A percentile compares a stretch with the other conserved stretches of the same genome.
phyloP scores from a whole-genome alignment of 352 stramenopile genomes.

The Saprolegnia parasitica region DNA sequence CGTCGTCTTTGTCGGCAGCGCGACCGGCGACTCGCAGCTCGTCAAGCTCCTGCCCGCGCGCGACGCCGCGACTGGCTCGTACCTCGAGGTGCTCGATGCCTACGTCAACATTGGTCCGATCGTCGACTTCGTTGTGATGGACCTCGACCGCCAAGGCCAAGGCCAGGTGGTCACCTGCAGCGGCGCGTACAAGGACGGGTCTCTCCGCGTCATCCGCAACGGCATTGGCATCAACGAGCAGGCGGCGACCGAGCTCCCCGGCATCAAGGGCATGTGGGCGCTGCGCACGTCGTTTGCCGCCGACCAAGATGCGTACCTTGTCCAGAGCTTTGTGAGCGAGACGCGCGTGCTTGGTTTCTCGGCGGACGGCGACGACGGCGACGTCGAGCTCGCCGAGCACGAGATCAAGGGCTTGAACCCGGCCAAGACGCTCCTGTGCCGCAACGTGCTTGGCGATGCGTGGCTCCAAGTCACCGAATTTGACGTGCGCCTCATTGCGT shows the following conservation, averaged over 20 bases:
- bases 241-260: constrained; percentile 91
- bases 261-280: constrained; percentile 98
- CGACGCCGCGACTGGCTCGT: constrained; percentile 70
- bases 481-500: constrained; percentile 86
- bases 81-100: constrained; percentile 93
- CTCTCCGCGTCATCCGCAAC: constrained; percentile 96
- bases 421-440: constrained; percentile 89
- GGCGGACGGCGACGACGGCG: constrained; percentile 46
- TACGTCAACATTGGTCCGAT: constrained; percentile 98
- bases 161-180: constrained; percentile 96
- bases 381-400: constrained; percentile 88
- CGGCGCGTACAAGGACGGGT: constrained; percentile 93
- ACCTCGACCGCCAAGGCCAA: constrained; percentile 91
- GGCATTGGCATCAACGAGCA: constrained; percentile 98
- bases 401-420: constrained; percentile 84
- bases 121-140: constrained; percentile 97
- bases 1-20: constrained; percentile 93
- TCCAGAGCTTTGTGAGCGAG: constrained; percentile 95
- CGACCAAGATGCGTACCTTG: constrained; percentile 91
- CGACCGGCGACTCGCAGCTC: constrained; percentile 93
- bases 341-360: constrained; percentile 94
- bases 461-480: constrained; percentile 94
- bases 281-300: constrained; percentile 82
- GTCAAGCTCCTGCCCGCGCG: constrained; percentile 87
- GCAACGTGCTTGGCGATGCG: constrained; percentile 84